Evolutionary conservation across 2,329 filamentous ascomycete genomes (phyloP), one percentile per base, ranked within the genome.

Genomic region (Stachybotrys echinatus): DNA sequence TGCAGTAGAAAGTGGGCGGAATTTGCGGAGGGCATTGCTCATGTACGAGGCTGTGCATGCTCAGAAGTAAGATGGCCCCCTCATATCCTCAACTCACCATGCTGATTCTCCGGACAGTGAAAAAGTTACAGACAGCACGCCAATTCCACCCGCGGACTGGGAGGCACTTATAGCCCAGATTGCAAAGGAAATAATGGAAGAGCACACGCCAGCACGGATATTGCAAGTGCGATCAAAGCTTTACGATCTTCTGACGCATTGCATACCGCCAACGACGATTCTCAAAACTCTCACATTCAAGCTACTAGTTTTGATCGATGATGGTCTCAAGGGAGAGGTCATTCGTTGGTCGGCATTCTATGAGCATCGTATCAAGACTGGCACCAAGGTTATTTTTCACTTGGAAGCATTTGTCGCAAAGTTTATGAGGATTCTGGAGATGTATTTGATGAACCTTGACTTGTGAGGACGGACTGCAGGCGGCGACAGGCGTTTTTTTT

Each of bases 21-120:
- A 99, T 70, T 68, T 99, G 62, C 83, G 94, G 55, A 85, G 88
- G 63, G 94, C 94, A 18, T 72, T 99, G 62, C 76, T 99, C 58
- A 99, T 99, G 92, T 95, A 92, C 63, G 94, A 99, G 73, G 88
- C 94, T 12, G 89, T 97, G 22, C 90, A 97, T 73, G 94, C 94
- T 31, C 92, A 97, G 65, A 97, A 96, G 91, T 96, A 80, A 57
- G 85, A 62, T 27, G 21, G 20, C 14, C 19, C 19, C 27, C 27
- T 14, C 3, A 10, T 34, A 14, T 34, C 23, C 34, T n/a, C 12
- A 37, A 42, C 23, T 22, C 38, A n/a, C 44, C 31, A 20, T 48
- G 52, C 66, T 74, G 57, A 74, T 60, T 27, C 43, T 34, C 23
- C 3, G 48, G 48, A 23, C 62, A 96, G 92, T 68, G 92, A 97